Evolutionary conservation across 2,329 filamentous ascomycete genomes (phyloP), one percentile per base, ranked within the genome.

Genomic region (Colletotrichum sp.): DNA sequence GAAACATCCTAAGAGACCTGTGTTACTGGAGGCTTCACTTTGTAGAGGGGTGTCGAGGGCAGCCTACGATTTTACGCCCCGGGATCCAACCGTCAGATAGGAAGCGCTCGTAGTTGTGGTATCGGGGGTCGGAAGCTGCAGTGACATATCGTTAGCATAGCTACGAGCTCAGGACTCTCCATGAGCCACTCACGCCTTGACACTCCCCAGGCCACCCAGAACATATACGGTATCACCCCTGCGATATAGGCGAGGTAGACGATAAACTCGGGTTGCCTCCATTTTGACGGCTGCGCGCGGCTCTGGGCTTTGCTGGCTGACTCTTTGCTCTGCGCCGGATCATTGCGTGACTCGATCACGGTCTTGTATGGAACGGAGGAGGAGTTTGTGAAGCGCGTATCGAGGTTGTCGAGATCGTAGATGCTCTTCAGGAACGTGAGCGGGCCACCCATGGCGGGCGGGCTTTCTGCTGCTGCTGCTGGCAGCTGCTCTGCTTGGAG

Each of bases 31-130:
- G 52, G 58, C n/a, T 34, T 36, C 55, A 72, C 79, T 69, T 75
- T 67, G 24, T 48, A 32, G 43, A 52, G 26, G 6, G 32, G 16
- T 64, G 36, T 48, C 80, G 55, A 48, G 58, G 32, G 43, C 34
- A 36, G 83, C 91, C 80, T 88, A 95, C 94, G 77, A 98, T 95
- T 89, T 95, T 95, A 75, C 96, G 94, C 30, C 96, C 96, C 9
- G 94, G 94, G 73, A 99, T 94, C 97, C 97, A 99, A 79, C 97
- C 97, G 10, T 92, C 89, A 3, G 92, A 93, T 18, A 99, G 90
- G 52, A 93, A 87, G 75, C 88, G 87, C 76, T 93, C 89, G 82
- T 93, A 98, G 79, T 93, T 94, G 74, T 89, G 83, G 82, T 97
- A 99, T 79, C 94, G 93, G 7, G 95, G 94, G 82, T 98, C 94